Percentiles rank a stretch among this genome's conserved stretches.
Conservation (phyloP, 345 rosid species). For the Bretschneidera sinensis region DNA sequence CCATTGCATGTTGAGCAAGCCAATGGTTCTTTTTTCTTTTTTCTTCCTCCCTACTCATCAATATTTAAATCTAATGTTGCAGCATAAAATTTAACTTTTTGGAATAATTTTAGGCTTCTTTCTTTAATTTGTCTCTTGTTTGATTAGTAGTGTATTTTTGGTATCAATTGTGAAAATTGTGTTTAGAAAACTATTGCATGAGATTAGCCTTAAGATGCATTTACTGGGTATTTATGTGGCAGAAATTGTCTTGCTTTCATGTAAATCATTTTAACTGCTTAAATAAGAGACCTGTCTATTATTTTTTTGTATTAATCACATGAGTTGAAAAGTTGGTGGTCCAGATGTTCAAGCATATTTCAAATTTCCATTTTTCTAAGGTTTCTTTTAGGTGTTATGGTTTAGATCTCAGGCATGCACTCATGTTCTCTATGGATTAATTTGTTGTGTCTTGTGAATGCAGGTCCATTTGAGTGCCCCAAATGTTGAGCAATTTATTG, state of each 20-base stretch:
- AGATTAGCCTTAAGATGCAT: background rate
- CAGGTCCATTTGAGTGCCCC: constrained; percentile 90
- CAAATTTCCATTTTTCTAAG: background rate
- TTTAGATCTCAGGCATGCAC: constrained; percentile 4
- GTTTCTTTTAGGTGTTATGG: constrained; percentile 4
- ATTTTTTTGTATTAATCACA: too few species aligned
- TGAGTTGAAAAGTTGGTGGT: background rate
- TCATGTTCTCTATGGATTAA: background rate
- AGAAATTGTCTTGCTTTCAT: background rate
- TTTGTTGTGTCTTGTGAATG: constrained; percentile 14
- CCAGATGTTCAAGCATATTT: background rate
- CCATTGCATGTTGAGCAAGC: background rate
- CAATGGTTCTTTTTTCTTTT: background rate
- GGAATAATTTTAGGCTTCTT: background rate
- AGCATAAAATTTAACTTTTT: background rate
- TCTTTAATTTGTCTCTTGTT: too few species aligned
- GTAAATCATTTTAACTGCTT: background rate
- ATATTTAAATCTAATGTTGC: too few species aligned
- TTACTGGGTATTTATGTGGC: background rate
- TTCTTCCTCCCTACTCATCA: background rate
- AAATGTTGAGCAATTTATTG: constrained; percentile 66
- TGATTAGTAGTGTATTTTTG: too few species aligned
- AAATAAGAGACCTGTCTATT: background rate
- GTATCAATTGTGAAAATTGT: too few species aligned
- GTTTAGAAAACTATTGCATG: background rate